phyloP scores from a whole-genome alignment of 495 filamentous ascomycete species.

The Penicillium pancosmium region DNA sequence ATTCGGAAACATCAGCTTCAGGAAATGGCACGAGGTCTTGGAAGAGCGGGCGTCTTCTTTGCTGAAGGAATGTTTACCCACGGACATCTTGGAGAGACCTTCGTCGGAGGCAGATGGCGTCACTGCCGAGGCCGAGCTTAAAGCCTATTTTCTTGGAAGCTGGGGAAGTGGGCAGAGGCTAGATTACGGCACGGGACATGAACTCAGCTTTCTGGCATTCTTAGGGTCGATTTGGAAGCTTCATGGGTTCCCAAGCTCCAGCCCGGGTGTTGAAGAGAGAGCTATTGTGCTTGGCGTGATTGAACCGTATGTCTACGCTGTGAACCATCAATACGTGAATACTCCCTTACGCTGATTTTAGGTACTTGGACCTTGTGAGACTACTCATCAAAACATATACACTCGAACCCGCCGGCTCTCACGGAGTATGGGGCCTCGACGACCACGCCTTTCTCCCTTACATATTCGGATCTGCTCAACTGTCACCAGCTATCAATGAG shows the following conservation, averaged over 20 bases:
- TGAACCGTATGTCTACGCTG: conserved; percentile 64
- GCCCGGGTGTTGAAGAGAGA: conserved; percentile 64
- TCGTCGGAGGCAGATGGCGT: conserved; percentile 28
- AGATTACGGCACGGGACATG: conserved; percentile 96
- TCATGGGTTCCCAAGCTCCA: conserved; percentile 63
- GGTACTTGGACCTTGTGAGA: conserved; percentile 84
- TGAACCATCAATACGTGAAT: neutral
- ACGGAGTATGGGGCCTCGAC: conserved; percentile 96
- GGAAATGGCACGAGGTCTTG: conserved; percentile 75
- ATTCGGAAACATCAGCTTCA: conserved; percentile 90
- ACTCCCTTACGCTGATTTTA: conserved; percentile 30
- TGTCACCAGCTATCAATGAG: conserved; percentile 70
- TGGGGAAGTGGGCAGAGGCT: conserved; percentile 89
- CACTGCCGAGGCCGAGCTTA: conserved; percentile 66
- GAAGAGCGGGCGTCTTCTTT: conserved; percentile 59
- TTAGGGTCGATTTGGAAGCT: conserved; percentile 89
- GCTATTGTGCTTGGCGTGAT: conserved; percentile 79
- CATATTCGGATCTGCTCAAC: conserved; percentile 87
- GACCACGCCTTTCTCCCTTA: conserved; percentile 98
- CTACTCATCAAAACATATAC: conserved; percentile 86
- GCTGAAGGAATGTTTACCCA: conserved; percentile 63
- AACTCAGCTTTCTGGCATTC: conserved; percentile 92
- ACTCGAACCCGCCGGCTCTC: conserved; percentile 91
- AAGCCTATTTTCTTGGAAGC: conserved; percentile 77
- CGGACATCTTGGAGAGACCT: conserved; percentile 46